These are phyloP conservation scores for Candida insectalens DNA, from an alignment of 805 yeast species.

Conservation along the genomic window DNA sequence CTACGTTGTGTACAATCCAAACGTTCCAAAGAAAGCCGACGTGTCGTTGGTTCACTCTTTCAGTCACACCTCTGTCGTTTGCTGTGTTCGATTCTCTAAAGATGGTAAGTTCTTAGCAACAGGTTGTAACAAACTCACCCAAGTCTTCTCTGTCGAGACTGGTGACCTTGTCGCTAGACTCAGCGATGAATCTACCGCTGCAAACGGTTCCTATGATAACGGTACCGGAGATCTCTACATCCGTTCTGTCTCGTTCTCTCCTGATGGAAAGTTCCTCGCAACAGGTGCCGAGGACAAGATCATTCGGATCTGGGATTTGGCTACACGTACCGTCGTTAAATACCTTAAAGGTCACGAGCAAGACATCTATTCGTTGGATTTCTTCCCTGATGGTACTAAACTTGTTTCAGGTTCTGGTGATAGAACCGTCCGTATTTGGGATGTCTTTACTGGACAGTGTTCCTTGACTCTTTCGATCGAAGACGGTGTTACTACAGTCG, in stretches of 20 bases:
- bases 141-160: conserved; percentile 84
- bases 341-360: conserved; percentile 92
- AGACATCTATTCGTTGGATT: conserved; percentile 92
- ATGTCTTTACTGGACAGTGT: conserved; percentile 81
- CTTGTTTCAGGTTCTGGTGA: conserved; percentile 95
- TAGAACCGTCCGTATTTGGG: conserved; percentile 95
- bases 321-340: conserved; percentile 74
- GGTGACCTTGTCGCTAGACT: conserved; percentile 84
- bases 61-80: conserved; percentile 90
- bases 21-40: conserved; percentile 65
- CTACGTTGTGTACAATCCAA: conserved; percentile 85
- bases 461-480: conserved; percentile 82
- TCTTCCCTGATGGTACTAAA: conserved; percentile 88
- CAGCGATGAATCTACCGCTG: conserved; percentile 61
- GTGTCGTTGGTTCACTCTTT: conserved; percentile 83
- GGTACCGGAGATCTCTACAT: conserved; percentile 76
- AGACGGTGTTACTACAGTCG: conserved; percentile 97
- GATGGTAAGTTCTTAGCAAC: conserved; percentile 93
- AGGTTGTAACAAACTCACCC: conserved; percentile 94
- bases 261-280: conserved; percentile 87
- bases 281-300: conserved; percentile 89
- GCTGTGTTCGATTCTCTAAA: conserved; percentile 88
- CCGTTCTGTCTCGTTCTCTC: conserved; percentile 92
- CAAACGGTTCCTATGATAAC: conserved; percentile 45
- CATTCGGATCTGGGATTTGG: conserved; percentile 93